Evolutionary conservation across 169 alveolate genomes (phyloP).

Genomic region (Eimeria maxima): DNA sequence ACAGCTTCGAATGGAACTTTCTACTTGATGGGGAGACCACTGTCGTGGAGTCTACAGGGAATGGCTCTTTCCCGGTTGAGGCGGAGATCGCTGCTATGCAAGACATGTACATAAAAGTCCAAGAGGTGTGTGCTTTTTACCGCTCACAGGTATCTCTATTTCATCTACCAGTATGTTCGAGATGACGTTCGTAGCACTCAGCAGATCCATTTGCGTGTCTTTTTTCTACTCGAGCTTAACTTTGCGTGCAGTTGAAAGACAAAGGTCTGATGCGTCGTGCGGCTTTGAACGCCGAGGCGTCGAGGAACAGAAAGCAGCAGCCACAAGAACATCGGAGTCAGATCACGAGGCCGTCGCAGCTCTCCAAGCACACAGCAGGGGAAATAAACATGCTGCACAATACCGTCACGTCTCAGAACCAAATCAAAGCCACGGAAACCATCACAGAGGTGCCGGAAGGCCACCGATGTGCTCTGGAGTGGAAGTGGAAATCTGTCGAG

Average conservation of each 20-base stretch:
- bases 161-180: background rate
- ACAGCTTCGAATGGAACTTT: conserved; percentile 80
- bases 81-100: conserved; percentile 84
- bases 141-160: background rate
- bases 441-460: conserved; percentile 76
- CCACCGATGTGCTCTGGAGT: conserved; percentile 75
- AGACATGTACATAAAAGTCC: conserved; percentile 79
- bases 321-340: conserved; percentile 70
- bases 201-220: background rate
- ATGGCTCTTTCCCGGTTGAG: conserved; percentile 52
- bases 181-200: background rate
- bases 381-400: conserved; percentile 80
- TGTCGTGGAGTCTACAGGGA: conserved; percentile 70
- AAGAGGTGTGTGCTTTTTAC: conserved; percentile 47
- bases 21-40: conserved; percentile 69
- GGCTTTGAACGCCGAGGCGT: conserved; percentile 68
- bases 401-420: conserved; percentile 63
- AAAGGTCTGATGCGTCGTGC: conserved; percentile 65
- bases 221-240: background rate
- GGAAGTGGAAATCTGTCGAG: conserved; percentile 78
- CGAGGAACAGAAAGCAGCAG: conserved; percentile 67
- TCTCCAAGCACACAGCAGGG: conserved; percentile 81
- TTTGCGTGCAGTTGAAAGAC: conserved; percentile 49
- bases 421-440: conserved; percentile 75
- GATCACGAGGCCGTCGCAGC: conserved; percentile 62